Base-by-base conservation (phyloP, 805 yeast species). In the Wickerhamomyces canadensis region DNA sequence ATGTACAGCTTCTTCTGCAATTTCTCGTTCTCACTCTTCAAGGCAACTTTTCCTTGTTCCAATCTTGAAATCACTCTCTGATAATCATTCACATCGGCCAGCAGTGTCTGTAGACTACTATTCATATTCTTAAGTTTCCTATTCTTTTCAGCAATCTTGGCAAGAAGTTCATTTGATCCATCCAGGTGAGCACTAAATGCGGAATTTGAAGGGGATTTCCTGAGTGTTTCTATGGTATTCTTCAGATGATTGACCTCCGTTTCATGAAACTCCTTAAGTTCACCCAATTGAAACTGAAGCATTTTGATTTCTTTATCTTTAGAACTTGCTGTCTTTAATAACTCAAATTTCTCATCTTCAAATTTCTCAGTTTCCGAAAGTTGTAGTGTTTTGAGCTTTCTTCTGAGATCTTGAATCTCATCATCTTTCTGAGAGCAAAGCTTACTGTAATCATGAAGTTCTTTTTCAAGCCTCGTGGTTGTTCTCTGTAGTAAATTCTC, bases 301-400 rank as follows among this genome's bases (percentile, higher is more conserved):
- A 61, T 43, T 24, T 62, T 61, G 25, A 67, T 51, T 34, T 64
- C 58, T 10, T 62, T 58, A 37, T 72, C 75, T 38, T 63, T 58
- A 6, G 54, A 55, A 4, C 61, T 43, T 37, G 65, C 68, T 1
- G 61, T 53, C 44, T 49, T 65, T 40, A 62, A 27, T 24, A 66
- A 41, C 26, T 61, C 62, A 21, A 62, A 43, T 45, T 56, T 62
- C 34, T 65, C 67, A 24, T 63, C 62, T 33, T 61, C 65, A 30
- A 62, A 56, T 24, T 51, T 49, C 27, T 60, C 55, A 23, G 58
- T 53, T 13, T 49, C 51, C 4, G 48, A 33, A 27, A 60, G 41
- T 33, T 60, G 55, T 34, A 61, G 39, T 1, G 61, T 62, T 19
- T 63, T 49, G 23, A 70, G 36, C 18, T 64, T 62, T 6, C 46